These are phyloP conservation scores for Stellera chamaejasme DNA, from an alignment of 345 rosid species.

Conservation along the genomic window DNA sequence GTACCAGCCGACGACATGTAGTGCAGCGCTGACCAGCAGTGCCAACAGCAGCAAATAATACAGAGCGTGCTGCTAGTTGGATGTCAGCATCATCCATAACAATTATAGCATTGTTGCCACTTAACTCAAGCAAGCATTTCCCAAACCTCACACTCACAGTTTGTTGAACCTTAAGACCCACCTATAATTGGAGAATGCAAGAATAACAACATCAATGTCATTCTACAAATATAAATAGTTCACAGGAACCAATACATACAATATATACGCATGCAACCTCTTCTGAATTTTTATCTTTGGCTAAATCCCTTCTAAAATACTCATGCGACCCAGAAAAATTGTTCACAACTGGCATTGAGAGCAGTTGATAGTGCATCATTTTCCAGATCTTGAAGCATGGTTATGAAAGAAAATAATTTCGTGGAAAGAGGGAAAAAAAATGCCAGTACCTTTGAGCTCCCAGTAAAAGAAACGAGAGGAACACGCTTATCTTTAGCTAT, in stretches of 20 bases:
- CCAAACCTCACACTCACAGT: constrained; percentile 81
- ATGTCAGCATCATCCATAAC: constrained; percentile 94
- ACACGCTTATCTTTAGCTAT: constrained; percentile 77
- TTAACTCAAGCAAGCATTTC: constrained; percentile 84
- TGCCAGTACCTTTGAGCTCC: constrained; percentile 72
- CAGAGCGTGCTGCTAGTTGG: constrained; percentile 76
- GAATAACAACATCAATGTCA: constrained; percentile 1
- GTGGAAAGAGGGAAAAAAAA: background rate
- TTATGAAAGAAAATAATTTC: background rate
- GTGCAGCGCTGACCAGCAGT: constrained; percentile 99
- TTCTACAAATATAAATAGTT: background rate
- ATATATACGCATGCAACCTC: too few species aligned
- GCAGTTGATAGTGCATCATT: too few species aligned
- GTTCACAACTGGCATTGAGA: too few species aligned
- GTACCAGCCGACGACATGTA: constrained; percentile 98
- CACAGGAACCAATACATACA: background rate
- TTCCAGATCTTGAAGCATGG: background rate
- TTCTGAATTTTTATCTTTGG: too few species aligned
- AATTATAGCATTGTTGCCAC: constrained; percentile 93
- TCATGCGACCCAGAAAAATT: too few species aligned
- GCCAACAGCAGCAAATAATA: constrained; percentile 94
- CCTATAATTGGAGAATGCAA: constrained; percentile 35
- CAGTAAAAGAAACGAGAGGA: constrained; percentile 85
- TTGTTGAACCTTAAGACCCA: constrained; percentile 73
- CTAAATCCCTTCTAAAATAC: too few species aligned